Percentiles rank a stretch among this genome's conserved stretches.
phyloP scores from a whole-genome alignment of 2,329 filamentous ascomycete species.

The Fusarium solani-melongenae region DNA sequence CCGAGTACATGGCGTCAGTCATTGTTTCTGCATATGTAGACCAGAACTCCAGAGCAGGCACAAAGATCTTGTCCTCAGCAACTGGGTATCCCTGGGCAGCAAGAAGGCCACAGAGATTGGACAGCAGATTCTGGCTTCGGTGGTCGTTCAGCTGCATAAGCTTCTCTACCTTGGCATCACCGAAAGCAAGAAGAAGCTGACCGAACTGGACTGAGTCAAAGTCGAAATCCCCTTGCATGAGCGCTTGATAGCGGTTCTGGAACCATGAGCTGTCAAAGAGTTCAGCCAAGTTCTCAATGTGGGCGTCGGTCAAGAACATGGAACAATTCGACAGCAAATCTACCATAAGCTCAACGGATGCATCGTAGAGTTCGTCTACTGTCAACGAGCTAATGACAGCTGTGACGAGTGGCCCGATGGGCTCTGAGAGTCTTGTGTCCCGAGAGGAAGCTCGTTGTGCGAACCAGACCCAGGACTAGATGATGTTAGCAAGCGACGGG shows the following conservation, averaged over 20 bases:
- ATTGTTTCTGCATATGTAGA: slow-evolving; percentile 78
- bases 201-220: slow-evolving; percentile 75
- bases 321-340: slow-evolving; percentile 75
- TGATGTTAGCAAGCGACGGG: slow-evolving; percentile 8
- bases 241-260: slow-evolving; percentile 62
- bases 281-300: slow-evolving; percentile 67
- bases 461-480: slow-evolving; percentile 78
- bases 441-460: slow-evolving; percentile 72
- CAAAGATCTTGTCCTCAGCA: slow-evolving; percentile 79
- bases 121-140: slow-evolving; percentile 65
- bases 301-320: slow-evolving; percentile 67
- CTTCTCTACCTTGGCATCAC: slow-evolving; percentile 71
- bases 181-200: slow-evolving; percentile 74
- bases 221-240: slow-evolving; percentile 70
- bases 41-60: slow-evolving; percentile 84
- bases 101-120: slow-evolving; percentile 72
- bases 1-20: slow-evolving; percentile 67
- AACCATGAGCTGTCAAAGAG: slow-evolving; percentile 72
- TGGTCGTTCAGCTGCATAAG: slow-evolving; percentile 65
- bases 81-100: slow-evolving; percentile 74
- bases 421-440: slow-evolving; percentile 66
- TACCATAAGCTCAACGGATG: slow-evolving; percentile 71
- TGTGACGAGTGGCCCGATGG: slow-evolving; percentile 69
- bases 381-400: slow-evolving; percentile 70
- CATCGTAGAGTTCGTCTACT: slow-evolving; percentile 67